A percentile compares a stretch with the other conserved stretches of the same genome.
phyloP scores from a whole-genome alignment of 1,284 basidiomycete species.

The Farysia itapuensis region DNA sequence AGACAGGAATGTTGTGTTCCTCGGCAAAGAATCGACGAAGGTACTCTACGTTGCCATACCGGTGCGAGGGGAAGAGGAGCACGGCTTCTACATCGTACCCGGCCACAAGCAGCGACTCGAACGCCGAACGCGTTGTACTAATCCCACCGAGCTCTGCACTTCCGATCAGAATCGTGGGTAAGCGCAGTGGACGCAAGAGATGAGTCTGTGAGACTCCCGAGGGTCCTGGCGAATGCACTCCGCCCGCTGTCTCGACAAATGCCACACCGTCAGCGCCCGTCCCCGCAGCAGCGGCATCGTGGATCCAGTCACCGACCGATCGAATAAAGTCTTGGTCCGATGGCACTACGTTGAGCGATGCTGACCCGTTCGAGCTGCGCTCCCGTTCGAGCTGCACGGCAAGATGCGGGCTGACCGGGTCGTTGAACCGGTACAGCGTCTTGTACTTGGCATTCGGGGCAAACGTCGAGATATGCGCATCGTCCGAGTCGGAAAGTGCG shows the following conservation, averaged over 20 bases:
- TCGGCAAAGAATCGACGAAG: constrained; percentile 74
- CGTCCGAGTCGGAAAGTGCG: constrained; percentile 40
- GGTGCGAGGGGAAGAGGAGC: constrained; percentile 75
- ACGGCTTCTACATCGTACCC: constrained; percentile 87
- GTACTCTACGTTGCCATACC: constrained; percentile 73
- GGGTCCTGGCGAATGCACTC: constrained; percentile 87
- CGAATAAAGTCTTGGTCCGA: constrained; percentile 71
- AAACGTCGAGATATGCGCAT: constrained; percentile 39
- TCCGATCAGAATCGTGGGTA: constrained; percentile 84
- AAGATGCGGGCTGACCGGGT: constrained; percentile 90
- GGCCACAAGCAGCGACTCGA: constrained; percentile 84
- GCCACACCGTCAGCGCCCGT: constrained; percentile 60
- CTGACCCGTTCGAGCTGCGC: no score
- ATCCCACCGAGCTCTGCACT: constrained; percentile 90
- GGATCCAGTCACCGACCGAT: constrained; percentile 70
- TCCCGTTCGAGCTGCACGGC: constrained; percentile 70
- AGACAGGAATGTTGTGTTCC: constrained; percentile 65
- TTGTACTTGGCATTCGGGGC: constrained; percentile 63
- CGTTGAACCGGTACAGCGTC: constrained; percentile 80
- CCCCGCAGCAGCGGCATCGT: constrained; percentile 62
- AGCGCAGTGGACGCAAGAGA: constrained; percentile 66
- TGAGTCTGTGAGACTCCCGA: constrained; percentile 76
- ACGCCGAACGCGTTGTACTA: constrained; percentile 88
- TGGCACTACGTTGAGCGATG: constrained; percentile 45
- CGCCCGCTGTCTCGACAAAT: constrained; percentile 93